Evolutionary conservation across 2,329 filamentous ascomycete species (phyloP), one percentile per base, ranked within the genome.

Genomic region (Phialemonium atrogriseum): DNA sequence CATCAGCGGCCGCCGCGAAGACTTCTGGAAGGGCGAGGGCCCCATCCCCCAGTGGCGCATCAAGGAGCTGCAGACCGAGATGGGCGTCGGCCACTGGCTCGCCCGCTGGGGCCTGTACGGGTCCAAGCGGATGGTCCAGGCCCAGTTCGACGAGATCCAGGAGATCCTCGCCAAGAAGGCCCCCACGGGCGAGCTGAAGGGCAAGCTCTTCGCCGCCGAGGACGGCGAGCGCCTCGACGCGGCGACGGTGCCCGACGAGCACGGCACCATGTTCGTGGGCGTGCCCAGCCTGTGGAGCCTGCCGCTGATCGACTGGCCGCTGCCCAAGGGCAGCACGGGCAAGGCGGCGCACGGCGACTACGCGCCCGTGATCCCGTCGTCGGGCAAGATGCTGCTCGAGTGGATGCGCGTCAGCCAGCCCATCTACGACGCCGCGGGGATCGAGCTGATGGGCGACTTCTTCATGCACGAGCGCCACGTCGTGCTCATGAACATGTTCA

Each of bases 391-490:
- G 9, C 47, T 65, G 24, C 40, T 62, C 6, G 55, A 58, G 17
- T 67, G 62, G 62, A 56, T 60, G 19, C 51, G 36, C 35, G 52
- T 48, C 1, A 58, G 60, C 21, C 59, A 61, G 39, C 49, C 45
- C 13, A 50, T 62, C n/a, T 63, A 57, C 34, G 59, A 63, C 35
- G 49, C 49, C 7, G 51, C 62, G 18, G 52, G 51, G 0, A 59
- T 64, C 30, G 64, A 68, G 37, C 43, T 64, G 14, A 54, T 62
- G 37, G 61, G 59, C 37, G 64, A 66, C 35, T 66, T 66, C 46
- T 66, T 66, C 47, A 62, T 68, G 59, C 56, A 64, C 29, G 60
- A 66, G 37, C 49, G 60, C 2, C 60, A 65, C 27, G 56, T 62
- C 7, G 59, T 66, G 20, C 56, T 64, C 25, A 60, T 65, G 38